Percentiles rank a stretch among this genome's conserved stretches.
Evolutionary conservation across 257 asterid species (phyloP).

Genomic region (Solanum virginianum): DNA sequence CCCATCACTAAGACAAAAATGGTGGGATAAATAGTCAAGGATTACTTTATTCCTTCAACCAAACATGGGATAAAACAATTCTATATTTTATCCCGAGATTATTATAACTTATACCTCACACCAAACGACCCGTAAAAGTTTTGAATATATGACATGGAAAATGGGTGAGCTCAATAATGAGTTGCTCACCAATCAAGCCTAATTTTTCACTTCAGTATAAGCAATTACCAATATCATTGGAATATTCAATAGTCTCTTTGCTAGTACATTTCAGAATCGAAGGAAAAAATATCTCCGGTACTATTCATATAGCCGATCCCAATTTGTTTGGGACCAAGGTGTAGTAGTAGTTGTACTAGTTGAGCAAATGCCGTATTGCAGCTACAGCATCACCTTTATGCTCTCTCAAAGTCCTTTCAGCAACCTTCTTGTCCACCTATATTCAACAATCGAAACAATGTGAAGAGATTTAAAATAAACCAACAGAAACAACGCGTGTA

Average conservation of each 20-base stretch:
- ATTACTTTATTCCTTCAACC: no score
- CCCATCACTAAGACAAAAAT: no score
- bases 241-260: not conserved
- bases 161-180: not conserved
- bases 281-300: not conserved
- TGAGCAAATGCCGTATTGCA: constrained; percentile 74
- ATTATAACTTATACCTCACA: no score
- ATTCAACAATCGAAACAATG: not conserved
- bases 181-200: not conserved
- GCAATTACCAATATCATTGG: not conserved
- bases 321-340: not conserved
- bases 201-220: not conserved
- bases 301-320: not conserved
- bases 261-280: not conserved
- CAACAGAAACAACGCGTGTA: not conserved
- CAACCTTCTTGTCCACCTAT: constrained; percentile 36
- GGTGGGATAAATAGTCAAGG: no score
- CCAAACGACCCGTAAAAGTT: no score
- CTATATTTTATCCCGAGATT: no score
- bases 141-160: not conserved
- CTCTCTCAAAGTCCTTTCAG: constrained; percentile 80
- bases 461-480: not conserved
- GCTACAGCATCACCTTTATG: constrained; percentile 95
- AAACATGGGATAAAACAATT: no score
- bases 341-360: not conserved